These are phyloP conservation scores for Blastocystis hominis DNA, from an alignment of 352 stramenopile genomes.

Conservation along the genomic window DNA sequence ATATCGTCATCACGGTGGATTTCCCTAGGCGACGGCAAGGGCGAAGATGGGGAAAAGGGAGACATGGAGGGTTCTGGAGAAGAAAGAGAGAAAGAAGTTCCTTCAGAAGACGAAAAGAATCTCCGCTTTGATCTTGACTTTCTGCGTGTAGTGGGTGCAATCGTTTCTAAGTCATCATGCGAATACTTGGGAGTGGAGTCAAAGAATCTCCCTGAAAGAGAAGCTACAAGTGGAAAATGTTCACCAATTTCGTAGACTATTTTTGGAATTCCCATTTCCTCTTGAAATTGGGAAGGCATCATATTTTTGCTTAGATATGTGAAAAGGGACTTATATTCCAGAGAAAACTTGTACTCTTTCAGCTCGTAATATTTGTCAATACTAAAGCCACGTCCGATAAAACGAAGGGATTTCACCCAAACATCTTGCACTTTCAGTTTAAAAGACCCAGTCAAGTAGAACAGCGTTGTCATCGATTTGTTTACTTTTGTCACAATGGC, in stretches of 20 bases:
- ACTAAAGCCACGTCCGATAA: conserved; percentile 28
- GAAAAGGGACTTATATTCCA: conserved; percentile 12
- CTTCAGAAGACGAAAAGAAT: background rate
- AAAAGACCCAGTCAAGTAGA: background rate
- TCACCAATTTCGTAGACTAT: conserved; percentile 41
- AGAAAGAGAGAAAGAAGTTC: background rate
- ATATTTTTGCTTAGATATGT: conserved; percentile 20
- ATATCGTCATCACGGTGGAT: background rate
- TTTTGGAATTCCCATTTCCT: conserved; percentile 49
- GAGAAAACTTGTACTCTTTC: background rate
- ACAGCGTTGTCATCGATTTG: background rate
- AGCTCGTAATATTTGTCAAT: conserved; percentile 41
- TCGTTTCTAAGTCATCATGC: background rate
- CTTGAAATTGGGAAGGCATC: conserved; percentile 18
- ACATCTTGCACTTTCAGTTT: background rate
- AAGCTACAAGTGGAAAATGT: conserved; percentile 4
- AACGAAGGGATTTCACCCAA: conserved; percentile 3
- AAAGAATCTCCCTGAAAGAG: background rate
- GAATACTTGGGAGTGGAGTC: background rate
- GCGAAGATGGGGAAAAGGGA: background rate
- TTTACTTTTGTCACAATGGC: conserved; percentile 14
- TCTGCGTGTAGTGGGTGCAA: background rate
- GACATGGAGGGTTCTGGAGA: background rate
- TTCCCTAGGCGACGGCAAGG: background rate
- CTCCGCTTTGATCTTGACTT: background rate